Evolutionary conservation across 148 eudicot species (phyloP), one percentile per base, ranked within the genome.

Genomic region (Silene uniflora): DNA sequence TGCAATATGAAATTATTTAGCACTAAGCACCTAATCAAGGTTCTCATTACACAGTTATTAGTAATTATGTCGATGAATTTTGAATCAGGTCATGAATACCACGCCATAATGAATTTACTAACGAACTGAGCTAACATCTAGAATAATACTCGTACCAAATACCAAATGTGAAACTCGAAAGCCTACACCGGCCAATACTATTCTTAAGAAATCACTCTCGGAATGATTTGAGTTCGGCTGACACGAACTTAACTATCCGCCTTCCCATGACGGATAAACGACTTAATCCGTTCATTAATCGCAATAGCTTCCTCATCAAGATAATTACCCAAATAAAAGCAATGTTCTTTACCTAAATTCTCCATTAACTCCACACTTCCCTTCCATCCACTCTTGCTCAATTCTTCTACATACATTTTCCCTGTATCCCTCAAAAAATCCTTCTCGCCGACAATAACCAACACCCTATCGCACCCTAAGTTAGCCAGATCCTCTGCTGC

Each of bases 371-470:
- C 84, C 27, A 74, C 69, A 32, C 6, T 62, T 62, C 87, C 85
- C 18, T 58, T 46, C 89, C 89, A 84, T 72, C 86, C 87, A 23
- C 85, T 82, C 67, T 67, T 78, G 7, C 11, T 64, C 79, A 87
- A 62, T 68, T 68, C 79, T 62, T 67, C 80, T 18, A 64, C 69
- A 62, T 87, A 87, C 9, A 22, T 14, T 65, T n/a, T 55, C 14
- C 85, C 89, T 0, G 39, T 71, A 5, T 71, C 77, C 67, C 56
- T 73, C 79, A 73, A 8, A 0, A 6, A 12, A 47, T 84, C 89
- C 56, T 69, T 73, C 78, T 67, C 87, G 0, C 79, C 87, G 66
- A 82, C 77, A 5, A 77, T 23, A 35, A 84, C 84, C 71, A 84
- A 17, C 73, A 84, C 85, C 59, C 76, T 52, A 44, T 42, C 66